These are phyloP conservation scores for Aspergillus steynii DNA, from an alignment of 495 filamentous ascomycete genomes.

Conservation along the genomic window DNA sequence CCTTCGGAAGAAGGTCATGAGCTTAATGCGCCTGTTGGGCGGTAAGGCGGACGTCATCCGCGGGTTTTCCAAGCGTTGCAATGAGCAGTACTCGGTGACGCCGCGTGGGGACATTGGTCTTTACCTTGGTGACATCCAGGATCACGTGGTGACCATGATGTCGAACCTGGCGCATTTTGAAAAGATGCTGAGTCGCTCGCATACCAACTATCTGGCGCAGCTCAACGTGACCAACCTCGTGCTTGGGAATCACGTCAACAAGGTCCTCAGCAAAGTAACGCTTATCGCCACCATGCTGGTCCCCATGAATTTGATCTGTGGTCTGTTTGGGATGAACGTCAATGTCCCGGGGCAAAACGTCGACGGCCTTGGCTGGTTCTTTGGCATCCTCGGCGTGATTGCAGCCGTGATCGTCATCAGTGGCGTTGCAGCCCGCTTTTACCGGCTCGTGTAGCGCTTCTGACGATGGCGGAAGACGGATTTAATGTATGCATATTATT, in stretches of 20 bases:
- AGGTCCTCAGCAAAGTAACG: constrained; percentile 91
- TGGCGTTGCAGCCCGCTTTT: constrained; percentile 47
- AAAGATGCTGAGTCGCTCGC: constrained; percentile 93
- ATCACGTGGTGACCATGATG: constrained; percentile 99
- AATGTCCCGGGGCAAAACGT: constrained; percentile 65
- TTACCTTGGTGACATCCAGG: constrained; percentile 95
- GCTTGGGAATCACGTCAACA: constrained; percentile 77
- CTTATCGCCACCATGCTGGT: constrained; percentile 91
- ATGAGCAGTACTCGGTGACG: constrained; percentile 91
- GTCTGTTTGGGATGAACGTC: constrained; percentile 98
- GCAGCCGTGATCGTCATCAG: constrained; percentile 56
- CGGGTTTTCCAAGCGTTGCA: constrained; percentile 97
- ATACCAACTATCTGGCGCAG: constrained; percentile 95
- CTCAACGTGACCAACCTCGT: constrained; percentile 86
- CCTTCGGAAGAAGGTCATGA: constrained; percentile 92
- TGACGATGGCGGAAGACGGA: neutral
- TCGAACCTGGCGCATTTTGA: constrained; percentile 93
- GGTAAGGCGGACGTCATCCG: constrained; percentile 97
- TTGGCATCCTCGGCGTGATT: constrained; percentile 73
- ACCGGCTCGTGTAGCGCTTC: constrained; percentile 39
- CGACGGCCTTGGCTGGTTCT: constrained; percentile 69
- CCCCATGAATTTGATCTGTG: constrained; percentile 93
- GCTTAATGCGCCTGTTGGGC: constrained; percentile 84
- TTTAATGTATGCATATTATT: neutral
- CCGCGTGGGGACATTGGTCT: constrained; percentile 94